Base-by-base conservation (phyloP, 352 stramenopile genomes). In the Hyphochytrium catenoides region DNA sequence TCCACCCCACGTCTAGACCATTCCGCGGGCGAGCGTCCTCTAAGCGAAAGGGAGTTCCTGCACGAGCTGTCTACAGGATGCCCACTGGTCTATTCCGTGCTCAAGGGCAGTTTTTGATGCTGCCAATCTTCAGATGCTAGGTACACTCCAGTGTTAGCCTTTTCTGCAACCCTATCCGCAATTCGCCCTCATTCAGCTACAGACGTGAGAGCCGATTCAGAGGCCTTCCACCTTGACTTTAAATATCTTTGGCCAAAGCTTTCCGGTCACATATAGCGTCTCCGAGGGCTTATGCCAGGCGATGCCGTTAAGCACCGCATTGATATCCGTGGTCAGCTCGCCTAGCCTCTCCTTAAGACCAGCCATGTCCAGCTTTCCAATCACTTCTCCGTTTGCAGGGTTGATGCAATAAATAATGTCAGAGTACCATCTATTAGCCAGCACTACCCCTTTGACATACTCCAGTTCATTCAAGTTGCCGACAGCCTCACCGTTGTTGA, bases 241-340 rank as follows among this genome's bases (percentile, higher is more conserved):
- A 27, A 78, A 78, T 35, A 82, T 69, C 26, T 62, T 74, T 45
- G 77, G 63, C 68, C 68, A 83, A 23, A 79, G 49, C 38, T 83
- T 83, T 9, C 68, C 68, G 0, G 65, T 83, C 23, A 79, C 26
- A 24, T 64, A 83, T 21, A 82, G 39, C 34, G 76, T 62, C 20
- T 51, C 39, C 19, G 48, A 69, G 11, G 37, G 34, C 0, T 62
- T 56, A 35, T 85, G 55, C 34, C 63, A 79, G 9, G 70, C 73
- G 35, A 87, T 85, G 41, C 73, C 73, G 48, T 87, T 87, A 59
- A 87, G 78, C 30, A 87, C 73, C 8, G 70, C 68, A 12, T 85
- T 67, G 4, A 34, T 33, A 18, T 54, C 51, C 21, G 50, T 53
- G 9, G 40, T 43, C 1, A 48, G 46, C 24, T 54, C 43, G 9